phyloP scores from a whole-genome alignment of 225 moss, liverwort and hornwort genomes.

The Polytrichum formosum region DNA sequence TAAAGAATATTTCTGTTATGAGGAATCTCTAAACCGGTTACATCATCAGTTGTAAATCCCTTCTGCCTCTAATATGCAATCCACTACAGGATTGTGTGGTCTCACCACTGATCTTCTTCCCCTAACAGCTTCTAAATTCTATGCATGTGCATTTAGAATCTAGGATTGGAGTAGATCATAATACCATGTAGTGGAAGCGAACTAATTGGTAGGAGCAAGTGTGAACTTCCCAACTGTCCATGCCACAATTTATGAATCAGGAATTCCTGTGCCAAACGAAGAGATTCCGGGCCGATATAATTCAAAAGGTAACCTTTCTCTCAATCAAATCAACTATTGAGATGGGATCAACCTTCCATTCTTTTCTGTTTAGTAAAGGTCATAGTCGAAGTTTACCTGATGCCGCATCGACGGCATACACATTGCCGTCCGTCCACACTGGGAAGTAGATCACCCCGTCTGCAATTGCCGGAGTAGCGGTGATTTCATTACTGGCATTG shows the following conservation, averaged over 20 bases:
- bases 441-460: slow-evolving; percentile 23
- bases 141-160: too few relatives aligned
- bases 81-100: too few relatives aligned
- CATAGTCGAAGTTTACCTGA: neutral
- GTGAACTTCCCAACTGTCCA: neutral
- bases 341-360: too few relatives aligned
- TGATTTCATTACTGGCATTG: slow-evolving; percentile 10
- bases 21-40: too few relatives aligned
- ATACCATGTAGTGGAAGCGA: too few relatives aligned
- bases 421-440: slow-evolving; percentile 17
- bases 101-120: too few relatives aligned
- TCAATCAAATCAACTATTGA: neutral
- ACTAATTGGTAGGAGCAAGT: too few relatives aligned
- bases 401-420: slow-evolving; percentile 14
- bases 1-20: too few relatives aligned
- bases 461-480: slow-evolving; percentile 26
- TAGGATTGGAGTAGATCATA: too few relatives aligned
- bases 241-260: neutral
- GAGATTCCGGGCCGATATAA: neutral
- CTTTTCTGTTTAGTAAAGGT: neutral
- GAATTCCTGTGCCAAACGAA: neutral
- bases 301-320: neutral
- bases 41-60: too few relatives aligned
- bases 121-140: too few relatives aligned
- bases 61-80: too few relatives aligned